Base-by-base conservation (phyloP, 345 rosid species). In the Abelmoschus esculentus region DNA sequence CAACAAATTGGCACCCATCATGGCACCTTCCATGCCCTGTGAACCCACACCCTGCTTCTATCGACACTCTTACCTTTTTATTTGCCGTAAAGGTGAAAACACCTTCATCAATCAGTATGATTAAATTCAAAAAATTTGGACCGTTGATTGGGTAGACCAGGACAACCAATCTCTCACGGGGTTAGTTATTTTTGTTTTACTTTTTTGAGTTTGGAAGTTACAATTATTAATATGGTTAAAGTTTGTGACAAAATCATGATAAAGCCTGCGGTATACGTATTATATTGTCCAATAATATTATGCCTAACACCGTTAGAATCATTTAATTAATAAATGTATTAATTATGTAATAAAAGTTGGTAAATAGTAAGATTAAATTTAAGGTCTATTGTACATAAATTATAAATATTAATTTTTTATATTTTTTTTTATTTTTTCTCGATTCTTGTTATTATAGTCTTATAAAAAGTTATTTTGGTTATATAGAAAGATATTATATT, bases 11-110 rank as follows among this genome's bases (percentile, higher is more conserved):
- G 78, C 64, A 56, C 73, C 75, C 81, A 84, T 89, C 69, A 80
- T 89, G 73, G 82, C 87, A 69, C 55, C 22, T 42, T 62, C 72
- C 87, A 84, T 81, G 85, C 85, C 72, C 72, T 68, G 73, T 17
- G 62, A 28, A 1, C 3, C 9, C 7, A 32, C 18, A 40, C 18
- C 4, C 2, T 11, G n/a, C 1, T 54, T 63, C 15, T 17, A 13
- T 71, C 74, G 70, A 58, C 79, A 19, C 28, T 74, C 80, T 76
- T 76, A 40, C 64, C 80, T 71, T 40, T 50, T 28, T 53, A n/a
- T n/a, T 38, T 34, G 78, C 31, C 65, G 73, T 63, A 42, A 77
- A 79, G 69, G 80, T 71, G 53, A 8, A 65, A 13, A 73, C 38
- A 58, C 55, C 79, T 75, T 11, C 31, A 55, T 55, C 60, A 55